Evolutionary conservation across 2,329 filamentous ascomycete genomes (phyloP), one percentile per base, ranked within the genome.

Genomic region (Lecanicillium sp.): DNA sequence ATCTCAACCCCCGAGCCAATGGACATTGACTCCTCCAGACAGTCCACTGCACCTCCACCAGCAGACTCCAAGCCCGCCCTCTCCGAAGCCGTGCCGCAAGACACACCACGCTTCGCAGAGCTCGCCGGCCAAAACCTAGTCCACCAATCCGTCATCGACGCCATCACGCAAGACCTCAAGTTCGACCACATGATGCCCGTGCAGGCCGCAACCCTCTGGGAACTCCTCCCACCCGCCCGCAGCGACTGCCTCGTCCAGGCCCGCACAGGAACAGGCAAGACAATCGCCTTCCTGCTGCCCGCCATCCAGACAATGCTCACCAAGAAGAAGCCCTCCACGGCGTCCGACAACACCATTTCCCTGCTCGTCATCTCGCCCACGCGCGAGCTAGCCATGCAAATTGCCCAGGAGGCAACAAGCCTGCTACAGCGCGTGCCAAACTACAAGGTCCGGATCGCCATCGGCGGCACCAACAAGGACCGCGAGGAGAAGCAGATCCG

Each of bases 251-350:
- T 94, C 43, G 86, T 85, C 6, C 86, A 92, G 59, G 86, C 86
- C 37, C 89, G 84, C 65, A 94, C 86, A 1, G 86, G 86, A 48
- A 94, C 87, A 1, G 86, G 86, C 50, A 94, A 94, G 64, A 94
- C 86, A 0, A 61, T 92, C 40, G 86, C 83, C 34, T 94, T 94
- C 63, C 69, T 94, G 27, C 65, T 92, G 4, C 87, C 86, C n/a
- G 73, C 85, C n/a, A 64, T 94, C 27, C 83, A 92, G 57, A 83
- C 76, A 43, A 80, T 92, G 52, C 67, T 90, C 49, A 62, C 60
- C 35, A 58, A 57, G 41, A 57, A 58, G 38, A 44, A 49, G 17
- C 48, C 51, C 9, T 42, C 45, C 8, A 57, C 43, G 17, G 54
- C 50, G 12, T 41, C 46, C 9, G 58, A 45, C 20, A 55, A 52